Base-by-base conservation (phyloP, 306 rosid genomes). In the Ziziphus jujuba region DNA sequence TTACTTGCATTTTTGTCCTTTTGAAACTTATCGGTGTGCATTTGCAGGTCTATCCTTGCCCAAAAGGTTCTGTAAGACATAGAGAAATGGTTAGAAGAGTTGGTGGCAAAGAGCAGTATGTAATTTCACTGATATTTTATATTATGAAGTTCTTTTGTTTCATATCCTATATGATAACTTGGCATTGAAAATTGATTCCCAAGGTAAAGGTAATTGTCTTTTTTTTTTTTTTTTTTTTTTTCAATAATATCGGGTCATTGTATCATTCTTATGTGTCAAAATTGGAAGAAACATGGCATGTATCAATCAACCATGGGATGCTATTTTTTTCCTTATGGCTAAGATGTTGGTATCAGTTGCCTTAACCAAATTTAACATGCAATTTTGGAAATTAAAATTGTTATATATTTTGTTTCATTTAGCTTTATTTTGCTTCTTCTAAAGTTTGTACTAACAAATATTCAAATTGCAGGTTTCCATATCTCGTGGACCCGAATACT, bases 51-150 rank as follows among this genome's bases (percentile, higher is more conserved):
- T 92, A 80, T 81, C 98, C 98, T 74, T 92, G 98, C 82, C 98
- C 98, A 38, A 92, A 89, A 74, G 98, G 96, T 68, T 92, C 98
- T 31, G 51, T 79, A 68, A 85, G 92, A 72, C 92, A 92, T 70
- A 84, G 96, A 76, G 90, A 92, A 47, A 78, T 83, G 72, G 98
- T 92, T 65, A 84, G 82, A 70, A 76, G 64, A 76, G 66, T 59
- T 19, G 95, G 98, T 64, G 98, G 98, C 77, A 87, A 87, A 79
- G 92, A 92, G 80, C 95, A 75, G 98, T 92, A 87, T 24, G 98
- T 67, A 73, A 62, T 71, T 61, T 77, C 59, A 20, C 64, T 38
- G 9, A 58, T 52, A 72, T 62, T 48, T 58, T 43, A 35, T 53
- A 6, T 40, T 45, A 23, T 23, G 20, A 28, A 57, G 47, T 57